These are phyloP conservation scores for Graphium sp. DNA, from an alignment of 2,329 filamentous ascomycete species.

Conservation along the genomic window DNA sequence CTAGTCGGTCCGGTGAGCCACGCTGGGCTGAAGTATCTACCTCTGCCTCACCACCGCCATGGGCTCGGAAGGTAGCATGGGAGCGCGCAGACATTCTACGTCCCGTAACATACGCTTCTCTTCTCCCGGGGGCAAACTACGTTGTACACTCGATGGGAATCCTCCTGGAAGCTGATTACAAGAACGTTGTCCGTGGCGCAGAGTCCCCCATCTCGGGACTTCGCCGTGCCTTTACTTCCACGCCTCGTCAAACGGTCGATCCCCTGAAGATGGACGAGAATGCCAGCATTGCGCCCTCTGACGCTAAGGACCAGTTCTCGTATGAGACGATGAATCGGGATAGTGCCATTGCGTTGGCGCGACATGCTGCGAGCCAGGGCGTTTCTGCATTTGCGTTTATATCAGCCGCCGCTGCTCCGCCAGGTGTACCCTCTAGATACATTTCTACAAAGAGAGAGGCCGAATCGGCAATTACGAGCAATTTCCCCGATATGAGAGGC, in stretches of 20 bases:
- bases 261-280: constrained; percentile 46
- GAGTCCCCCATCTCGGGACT: constrained; percentile 71
- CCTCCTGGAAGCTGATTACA: constrained; percentile 93
- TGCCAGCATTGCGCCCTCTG: constrained; percentile 45
- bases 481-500: constrained; percentile 59
- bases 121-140: constrained; percentile 62
- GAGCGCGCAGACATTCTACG: constrained; percentile 75
- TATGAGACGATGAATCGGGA: constrained; percentile 98
- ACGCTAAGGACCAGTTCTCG: constrained; percentile 62
- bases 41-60: constrained; percentile 52
- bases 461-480: constrained; percentile 55
- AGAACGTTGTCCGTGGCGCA: constrained; percentile 68
- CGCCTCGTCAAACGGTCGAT: constrained; percentile 48
- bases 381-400: constrained; percentile 69
- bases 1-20: constrained; percentile 77
- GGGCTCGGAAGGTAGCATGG: constrained; percentile 76
- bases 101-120: constrained; percentile 60
- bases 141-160: constrained; percentile 96
- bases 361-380: constrained; percentile 49
- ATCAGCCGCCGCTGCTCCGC: constrained; percentile 73
- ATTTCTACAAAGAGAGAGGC: constrained; percentile 86
- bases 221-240: constrained; percentile 57
- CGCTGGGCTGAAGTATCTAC: constrained; percentile 69
- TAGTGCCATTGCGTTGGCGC: constrained; percentile 65
- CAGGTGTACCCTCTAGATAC: constrained; percentile 70